Base-by-base conservation (phyloP, 2,329 filamentous ascomycete species). In the Dothideomycetes sp. region DNA sequence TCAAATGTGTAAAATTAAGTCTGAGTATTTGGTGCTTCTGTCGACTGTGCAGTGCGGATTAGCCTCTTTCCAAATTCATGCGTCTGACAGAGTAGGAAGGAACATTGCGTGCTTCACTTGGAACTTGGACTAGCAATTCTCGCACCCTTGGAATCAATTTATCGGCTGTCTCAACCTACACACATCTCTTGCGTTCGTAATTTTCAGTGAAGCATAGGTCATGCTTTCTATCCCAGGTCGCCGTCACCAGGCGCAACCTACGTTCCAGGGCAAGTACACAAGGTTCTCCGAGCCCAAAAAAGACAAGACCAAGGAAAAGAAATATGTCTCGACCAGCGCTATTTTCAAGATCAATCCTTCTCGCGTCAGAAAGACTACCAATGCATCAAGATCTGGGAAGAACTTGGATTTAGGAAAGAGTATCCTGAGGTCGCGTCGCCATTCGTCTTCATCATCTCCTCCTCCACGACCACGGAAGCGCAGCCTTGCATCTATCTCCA, bases 401-500 rank as follows among this genome's bases (percentile, higher is more conserved):
- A 41, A 8, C 11, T 16, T 9, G 13, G 38, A 18, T 23, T 22
- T 30, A 8, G 38, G 17, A 19, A 33, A 34, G 12, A 41, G 31
- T 4, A 16, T 28, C 15, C 40, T 25, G 1, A 11, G 13, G 9
- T 18, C 16, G 15, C 40, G 32, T 19, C 40, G 40, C 17, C 18
- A 29, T 15, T 22, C 20, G 12, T 42, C 40, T 5, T 36, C 32
- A 5, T 31, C 27, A 18, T 27, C 40, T 13, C 33, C 40, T 18
- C 7, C 27, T 17, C 42, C 42, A 1, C 43, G 18, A 18, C 28
- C 34, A 15, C 40, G 30, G 33, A 33, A 19, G 18, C 33, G 41
- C 19, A 44, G 43, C 10, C 28, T 30, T 23, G 41, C 39, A n/a
- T 13, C 35, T n/a, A 36, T 38, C 7, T 38, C 45, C 6, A 38